Conservation (phyloP, 2,329 filamentous ascomycete genomes). For the Fusarium mundagurra region DNA sequence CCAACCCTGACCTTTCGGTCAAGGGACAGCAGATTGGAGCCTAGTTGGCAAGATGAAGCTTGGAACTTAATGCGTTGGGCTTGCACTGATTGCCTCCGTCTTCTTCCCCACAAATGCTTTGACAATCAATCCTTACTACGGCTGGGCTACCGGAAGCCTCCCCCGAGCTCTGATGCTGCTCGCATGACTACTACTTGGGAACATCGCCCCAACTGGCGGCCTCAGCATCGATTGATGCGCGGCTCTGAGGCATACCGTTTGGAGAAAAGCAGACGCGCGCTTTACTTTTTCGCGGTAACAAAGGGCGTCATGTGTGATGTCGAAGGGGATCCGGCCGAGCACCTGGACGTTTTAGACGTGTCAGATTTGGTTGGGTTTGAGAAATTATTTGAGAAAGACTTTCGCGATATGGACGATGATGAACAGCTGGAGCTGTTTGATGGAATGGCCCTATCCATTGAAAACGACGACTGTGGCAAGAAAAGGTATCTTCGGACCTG, state of each 20-base stretch:
- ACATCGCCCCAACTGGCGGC: not conserved
- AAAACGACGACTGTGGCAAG: not conserved
- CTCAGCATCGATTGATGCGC: not conserved
- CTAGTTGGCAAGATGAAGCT: not conserved
- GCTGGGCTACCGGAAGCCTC: slow-evolving; percentile 19
- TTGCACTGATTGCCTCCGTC: slow-evolving; percentile 19
- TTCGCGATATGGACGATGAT: not conserved
- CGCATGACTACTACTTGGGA: slow-evolving; percentile 11
- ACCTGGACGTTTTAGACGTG: not conserved
- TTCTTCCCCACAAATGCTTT: slow-evolving; percentile 18
- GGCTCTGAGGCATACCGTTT: not conserved
- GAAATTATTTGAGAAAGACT: not conserved
- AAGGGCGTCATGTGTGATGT: not conserved
- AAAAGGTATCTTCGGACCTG: slow-evolving; percentile 13
- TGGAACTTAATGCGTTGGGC: slow-evolving; percentile 26
- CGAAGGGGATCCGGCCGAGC: not conserved
- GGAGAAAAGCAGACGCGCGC: not conserved
- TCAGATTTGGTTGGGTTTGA: not conserved
- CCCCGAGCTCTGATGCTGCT: not conserved
- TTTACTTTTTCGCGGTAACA: slow-evolving; percentile 5
- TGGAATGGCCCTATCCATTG: not conserved
- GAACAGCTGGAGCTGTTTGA: not conserved
- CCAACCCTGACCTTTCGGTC: not conserved
- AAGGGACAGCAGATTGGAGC: not conserved
- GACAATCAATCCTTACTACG: slow-evolving; percentile 11